Evolutionary conservation across 768 basidiomycete genomes (phyloP), one percentile per base, ranked within the genome.

Genomic region (Gautieria morchelliformis): DNA sequence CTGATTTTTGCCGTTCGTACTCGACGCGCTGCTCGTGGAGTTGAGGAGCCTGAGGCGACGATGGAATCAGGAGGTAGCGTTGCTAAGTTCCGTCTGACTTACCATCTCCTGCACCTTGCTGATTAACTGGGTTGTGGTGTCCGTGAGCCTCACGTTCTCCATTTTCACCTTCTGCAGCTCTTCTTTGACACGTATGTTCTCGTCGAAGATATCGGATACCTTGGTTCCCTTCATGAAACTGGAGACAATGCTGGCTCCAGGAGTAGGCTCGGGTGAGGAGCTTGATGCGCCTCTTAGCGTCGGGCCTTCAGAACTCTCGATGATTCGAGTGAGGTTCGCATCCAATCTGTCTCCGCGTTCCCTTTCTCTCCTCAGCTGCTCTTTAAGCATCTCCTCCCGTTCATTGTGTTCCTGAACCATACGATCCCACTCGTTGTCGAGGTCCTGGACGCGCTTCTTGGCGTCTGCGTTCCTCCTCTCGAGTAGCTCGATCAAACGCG

Each of bases 71-170:
- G 48, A 1, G 52, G 53, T 20, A 58, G 40, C 35, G 41, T 57
- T 33, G 17, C 40, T 14, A 45, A 14, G 27, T 30, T 44, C 42
- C 1, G 17, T 49, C 14, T 8, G 19, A 72, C 85, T 52, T 65
- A 91, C 90, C 69, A 88, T 75, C 73, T 95, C 95, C 68, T 94
- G 87, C 56, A 98, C 90, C 71, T 97, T 90, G 60, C 84, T 83
- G 4, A 95, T 77, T 20, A 97, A 84, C 42, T 84, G 79, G 14
- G 83, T 75, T 50, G 97, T 74, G 0, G 89, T 85, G 30, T 84
- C 79, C 50, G 90, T 87, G 80, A 98, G 85, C 48, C 89, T 82
- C 61, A 84, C 83, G 58, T 86, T 89, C 71, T 98, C 94, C 5
- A 82, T 77, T 52, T 80, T 83, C 69, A 92, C 90, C 68, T 76